These are phyloP conservation scores for Amphirosellinia nigrospora DNA, from an alignment of 495 filamentous ascomycete genomes.

Conservation along the genomic window DNA sequence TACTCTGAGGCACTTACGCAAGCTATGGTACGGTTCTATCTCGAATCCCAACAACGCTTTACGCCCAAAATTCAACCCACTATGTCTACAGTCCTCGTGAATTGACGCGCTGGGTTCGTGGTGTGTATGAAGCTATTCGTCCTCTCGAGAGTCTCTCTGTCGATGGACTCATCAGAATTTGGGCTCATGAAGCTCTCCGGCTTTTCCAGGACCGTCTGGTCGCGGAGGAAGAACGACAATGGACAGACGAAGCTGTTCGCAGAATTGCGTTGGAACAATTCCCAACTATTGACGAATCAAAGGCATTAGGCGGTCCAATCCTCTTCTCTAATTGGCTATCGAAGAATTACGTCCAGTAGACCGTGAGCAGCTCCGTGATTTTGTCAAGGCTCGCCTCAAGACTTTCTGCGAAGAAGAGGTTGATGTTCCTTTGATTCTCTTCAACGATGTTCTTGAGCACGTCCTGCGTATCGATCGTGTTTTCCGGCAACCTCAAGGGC, in stretches of 20 bases:
- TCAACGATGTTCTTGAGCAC: slow-evolving; percentile 98
- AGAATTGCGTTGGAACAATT: slow-evolving; percentile 90
- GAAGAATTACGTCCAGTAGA: slow-evolving; percentile 96
- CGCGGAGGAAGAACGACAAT: slow-evolving; percentile 89
- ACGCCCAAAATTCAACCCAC: slow-evolving; percentile 94
- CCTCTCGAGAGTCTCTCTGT: slow-evolving; percentile 85
- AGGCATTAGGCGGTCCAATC: slow-evolving; percentile 91
- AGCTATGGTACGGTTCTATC: slow-evolving; percentile 96
- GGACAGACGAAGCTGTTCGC: slow-evolving; percentile 86
- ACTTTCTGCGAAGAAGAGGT: slow-evolving; percentile 99
- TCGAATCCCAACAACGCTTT: slow-evolving; percentile 91
- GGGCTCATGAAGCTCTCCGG: slow-evolving; percentile 95
- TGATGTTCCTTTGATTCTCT: slow-evolving; percentile 94
- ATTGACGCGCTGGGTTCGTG: slow-evolving; percentile 94
- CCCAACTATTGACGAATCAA: slow-evolving; percentile 85
- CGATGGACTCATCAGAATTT: slow-evolving; percentile 94
- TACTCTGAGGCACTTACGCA: slow-evolving; percentile 94
- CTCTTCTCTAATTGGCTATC: slow-evolving; percentile 99
- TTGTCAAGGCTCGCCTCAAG: slow-evolving; percentile 94
- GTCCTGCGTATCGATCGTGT: slow-evolving; percentile 97
- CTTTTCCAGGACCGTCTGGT: slow-evolving; percentile 97
- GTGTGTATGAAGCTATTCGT: slow-evolving; percentile 94
- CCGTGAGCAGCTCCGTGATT: slow-evolving; percentile 90
- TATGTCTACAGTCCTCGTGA: slow-evolving; percentile 99
- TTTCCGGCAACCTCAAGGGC: slow-evolving; percentile 96